Percentiles rank a stretch among this genome's conserved stretches.
Evolutionary conservation across 371 early-diverging fungal genomes (phyloP).

Genomic region (Syncephalastrum contaminatum): DNA sequence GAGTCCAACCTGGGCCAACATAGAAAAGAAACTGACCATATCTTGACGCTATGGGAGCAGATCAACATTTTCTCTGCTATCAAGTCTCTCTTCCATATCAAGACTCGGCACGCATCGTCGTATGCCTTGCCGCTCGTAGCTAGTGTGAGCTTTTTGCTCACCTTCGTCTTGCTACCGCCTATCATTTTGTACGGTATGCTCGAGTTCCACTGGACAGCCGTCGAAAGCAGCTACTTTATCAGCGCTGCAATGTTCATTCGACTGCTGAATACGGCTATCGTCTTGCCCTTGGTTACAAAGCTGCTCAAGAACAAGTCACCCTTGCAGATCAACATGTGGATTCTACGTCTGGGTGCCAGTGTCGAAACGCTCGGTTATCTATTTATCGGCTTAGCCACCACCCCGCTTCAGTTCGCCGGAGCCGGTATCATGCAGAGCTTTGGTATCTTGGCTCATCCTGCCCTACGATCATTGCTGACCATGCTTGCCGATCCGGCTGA

Average conservation of each 20-base stretch:
- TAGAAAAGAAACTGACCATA: neutral
- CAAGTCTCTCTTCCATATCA: conserved; percentile 17
- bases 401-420: conserved; percentile 18
- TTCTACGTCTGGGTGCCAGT: conserved; percentile 39
- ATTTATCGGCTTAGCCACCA: conserved; percentile 23
- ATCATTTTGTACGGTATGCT: conserved; percentile 47
- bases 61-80: conserved; percentile 43
- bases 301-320: conserved; percentile 10
- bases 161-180: conserved; percentile 29
- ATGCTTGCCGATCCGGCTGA: conserved; percentile 44
- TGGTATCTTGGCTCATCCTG: conserved; percentile 37
- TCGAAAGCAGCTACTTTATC: conserved; percentile 39
- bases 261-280: conserved; percentile 15
- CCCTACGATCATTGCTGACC: conserved; percentile 43
- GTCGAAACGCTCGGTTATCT: conserved; percentile 33
- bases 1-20: conserved; percentile 38
- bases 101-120: conserved; percentile 5
- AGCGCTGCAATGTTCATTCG: conserved; percentile 24
- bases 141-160: conserved; percentile 23
- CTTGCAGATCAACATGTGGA: conserved; percentile 41
- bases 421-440: conserved; percentile 35
- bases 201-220: conserved; percentile 42
- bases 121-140: conserved; percentile 32
- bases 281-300: conserved; percentile 33
- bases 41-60: conserved; percentile 14